Percentiles rank a stretch among this genome's conserved stretches.
These are phyloP conservation scores for Penicillium sclerotigenum DNA, from an alignment of 2,329 filamentous ascomycete species.

Conservation along the genomic window DNA sequence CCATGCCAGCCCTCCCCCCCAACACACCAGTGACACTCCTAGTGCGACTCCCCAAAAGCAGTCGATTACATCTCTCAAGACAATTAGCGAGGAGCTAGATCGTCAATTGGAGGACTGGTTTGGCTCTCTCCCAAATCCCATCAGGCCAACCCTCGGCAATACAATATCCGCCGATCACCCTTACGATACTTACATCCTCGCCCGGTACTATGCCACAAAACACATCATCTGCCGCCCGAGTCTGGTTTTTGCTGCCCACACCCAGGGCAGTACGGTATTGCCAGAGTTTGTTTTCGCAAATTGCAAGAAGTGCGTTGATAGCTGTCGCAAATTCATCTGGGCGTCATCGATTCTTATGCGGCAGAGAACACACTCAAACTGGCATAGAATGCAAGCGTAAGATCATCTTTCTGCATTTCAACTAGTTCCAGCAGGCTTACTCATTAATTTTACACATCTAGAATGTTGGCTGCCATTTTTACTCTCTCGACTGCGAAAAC, in stretches of 20 bases:
- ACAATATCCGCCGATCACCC: constrained; percentile 2
- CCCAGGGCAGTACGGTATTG: not conserved
- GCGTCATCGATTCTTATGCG: constrained; percentile 9
- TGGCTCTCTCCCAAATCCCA: constrained; percentile 10
- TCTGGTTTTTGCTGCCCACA: constrained; percentile 14
- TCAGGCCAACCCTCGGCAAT: constrained; percentile 14
- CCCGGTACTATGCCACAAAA: constrained; percentile 16
- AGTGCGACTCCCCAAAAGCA: not conserved
- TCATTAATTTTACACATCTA: not conserved
- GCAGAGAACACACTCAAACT: constrained; percentile 14
- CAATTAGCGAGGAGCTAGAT: constrained; percentile 14
- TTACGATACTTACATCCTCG: constrained; percentile 15
- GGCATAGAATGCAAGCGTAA: constrained; percentile 18
- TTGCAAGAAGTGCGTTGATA: constrained; percentile 15
- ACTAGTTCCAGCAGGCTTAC: not conserved
- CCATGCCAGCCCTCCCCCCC: not conserved
- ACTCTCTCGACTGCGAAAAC: constrained; percentile 17
- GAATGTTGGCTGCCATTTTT: constrained; percentile 16
- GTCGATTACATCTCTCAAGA: constrained; percentile 12
- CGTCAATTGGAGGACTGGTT: constrained; percentile 17
- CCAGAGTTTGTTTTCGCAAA: constrained; percentile 12
- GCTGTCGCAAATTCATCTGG: constrained; percentile 17
- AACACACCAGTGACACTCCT: not conserved
- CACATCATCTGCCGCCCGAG: constrained; percentile 19
- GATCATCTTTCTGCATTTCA: not conserved